Evolutionary conservation across 495 filamentous ascomycete genomes (phyloP).

Genomic region (Lasiosphaeriaceae sp.): DNA sequence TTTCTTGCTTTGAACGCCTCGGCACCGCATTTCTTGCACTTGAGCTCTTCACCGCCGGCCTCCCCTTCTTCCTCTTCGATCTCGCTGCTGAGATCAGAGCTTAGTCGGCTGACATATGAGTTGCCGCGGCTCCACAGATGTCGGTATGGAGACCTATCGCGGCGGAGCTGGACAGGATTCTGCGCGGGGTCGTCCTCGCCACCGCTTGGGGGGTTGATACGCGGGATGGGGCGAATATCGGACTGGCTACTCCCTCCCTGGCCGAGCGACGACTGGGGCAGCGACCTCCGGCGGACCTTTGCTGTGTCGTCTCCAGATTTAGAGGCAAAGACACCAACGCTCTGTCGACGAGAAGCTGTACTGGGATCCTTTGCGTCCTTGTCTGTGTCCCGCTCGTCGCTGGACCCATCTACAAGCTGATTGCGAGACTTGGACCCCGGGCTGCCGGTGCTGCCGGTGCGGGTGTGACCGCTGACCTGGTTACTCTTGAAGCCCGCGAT

Average conservation of each 20-base stretch:
- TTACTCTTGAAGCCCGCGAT: conserved; percentile 27
- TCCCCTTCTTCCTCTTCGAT: conserved; percentile 14
- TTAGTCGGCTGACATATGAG: conserved; percentile 27
- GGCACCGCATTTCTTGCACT: conserved; percentile 30
- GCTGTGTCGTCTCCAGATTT: neutral
- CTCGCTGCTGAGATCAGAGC: conserved; percentile 33
- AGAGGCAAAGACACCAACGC: neutral
- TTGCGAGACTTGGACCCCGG: conserved; percentile 6
- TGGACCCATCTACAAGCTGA: conserved; percentile 1
- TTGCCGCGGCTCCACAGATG: conserved; percentile 19
- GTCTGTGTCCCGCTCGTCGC: conserved; percentile 6
- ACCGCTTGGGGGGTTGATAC: neutral
- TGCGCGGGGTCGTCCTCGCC: neutral
- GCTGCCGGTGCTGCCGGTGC: conserved; percentile 12
- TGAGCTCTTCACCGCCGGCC: conserved; percentile 23
- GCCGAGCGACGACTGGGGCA: neutral
- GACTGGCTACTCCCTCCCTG: neutral
- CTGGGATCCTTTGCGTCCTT: conserved; percentile 2
- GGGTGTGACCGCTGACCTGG: conserved; percentile 1
- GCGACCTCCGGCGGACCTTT: neutral
- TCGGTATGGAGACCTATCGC: conserved; percentile 14
- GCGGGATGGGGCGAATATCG: neutral
- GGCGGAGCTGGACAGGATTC: conserved; percentile 8
- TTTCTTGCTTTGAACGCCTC: conserved; percentile 33
- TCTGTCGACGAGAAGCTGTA: neutral